Percentiles rank a stretch among this genome's conserved stretches.
phyloP scores from a whole-genome alignment of 257 asterid genomes.

The Penstemon davidsonii region DNA sequence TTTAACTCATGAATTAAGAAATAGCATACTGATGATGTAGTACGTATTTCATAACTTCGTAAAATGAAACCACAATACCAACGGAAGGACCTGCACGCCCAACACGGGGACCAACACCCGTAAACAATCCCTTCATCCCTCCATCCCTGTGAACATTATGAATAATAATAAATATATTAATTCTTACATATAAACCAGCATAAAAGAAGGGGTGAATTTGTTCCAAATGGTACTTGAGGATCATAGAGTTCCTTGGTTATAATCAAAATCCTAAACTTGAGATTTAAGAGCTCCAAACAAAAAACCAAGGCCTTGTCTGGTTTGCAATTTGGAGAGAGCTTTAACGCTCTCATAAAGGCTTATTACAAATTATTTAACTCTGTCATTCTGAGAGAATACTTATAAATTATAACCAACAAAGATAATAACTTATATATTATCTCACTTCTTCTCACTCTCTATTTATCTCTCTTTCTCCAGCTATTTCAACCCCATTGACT shows the following conservation, averaged over 20 bases:
- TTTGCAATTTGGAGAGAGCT: too few relatives aligned
- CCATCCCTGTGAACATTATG: conserved; percentile 61
- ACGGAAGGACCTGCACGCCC: conserved; percentile 98
- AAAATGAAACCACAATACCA: conserved; percentile 89
- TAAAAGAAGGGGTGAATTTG: not conserved
- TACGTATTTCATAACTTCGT: conserved; percentile 77
- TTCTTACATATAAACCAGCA: too few relatives aligned
- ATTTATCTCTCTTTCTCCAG: too few relatives aligned
- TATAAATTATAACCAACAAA: too few relatives aligned
- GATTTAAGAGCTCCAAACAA: too few relatives aligned
- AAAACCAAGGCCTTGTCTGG: too few relatives aligned
- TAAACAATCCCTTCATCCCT: conserved; percentile 81
- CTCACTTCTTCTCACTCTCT: too few relatives aligned
- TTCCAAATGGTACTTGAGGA: not conserved
- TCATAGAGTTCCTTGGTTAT: not conserved
- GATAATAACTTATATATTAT: too few relatives aligned
- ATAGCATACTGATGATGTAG: conserved; percentile 52
- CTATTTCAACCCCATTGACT: too few relatives aligned
- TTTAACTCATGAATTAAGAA: conserved; percentile 15
- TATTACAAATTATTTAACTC: too few relatives aligned
- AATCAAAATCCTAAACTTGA: not conserved
- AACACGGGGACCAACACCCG: conserved; percentile 97
- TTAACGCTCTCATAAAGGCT: too few relatives aligned
- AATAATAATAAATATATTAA: not conserved
- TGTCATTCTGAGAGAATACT: too few relatives aligned